phyloP scores from a whole-genome alignment of 1,139 yeast genomes.

The Sugiyamaella sp. region DNA sequence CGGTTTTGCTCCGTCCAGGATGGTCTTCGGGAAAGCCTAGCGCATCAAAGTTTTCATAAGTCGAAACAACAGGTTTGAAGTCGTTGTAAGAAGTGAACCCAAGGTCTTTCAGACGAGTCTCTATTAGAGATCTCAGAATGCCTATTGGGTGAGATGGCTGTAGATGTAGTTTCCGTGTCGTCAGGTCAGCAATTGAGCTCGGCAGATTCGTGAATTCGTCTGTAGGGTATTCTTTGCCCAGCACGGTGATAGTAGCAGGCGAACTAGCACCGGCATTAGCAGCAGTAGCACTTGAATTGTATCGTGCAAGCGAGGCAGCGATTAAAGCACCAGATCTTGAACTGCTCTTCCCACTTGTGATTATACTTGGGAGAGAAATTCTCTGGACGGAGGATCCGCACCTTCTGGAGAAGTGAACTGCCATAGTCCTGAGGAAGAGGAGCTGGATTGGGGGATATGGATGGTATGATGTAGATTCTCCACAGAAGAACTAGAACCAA shows the following conservation, averaged over 20 bases:
- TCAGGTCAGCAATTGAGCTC: constrained; percentile 65
- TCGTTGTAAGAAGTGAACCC: constrained; percentile 83
- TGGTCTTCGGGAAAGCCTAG: constrained; percentile 90
- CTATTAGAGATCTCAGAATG: constrained; percentile 74
- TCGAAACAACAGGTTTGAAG: constrained; percentile 82
- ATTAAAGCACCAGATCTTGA: too few species aligned
- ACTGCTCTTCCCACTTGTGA: too few species aligned
- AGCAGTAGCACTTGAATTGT: background rate
- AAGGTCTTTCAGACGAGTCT: constrained; percentile 61
- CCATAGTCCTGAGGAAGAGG: too few species aligned
- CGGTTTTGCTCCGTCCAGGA: constrained; percentile 91
- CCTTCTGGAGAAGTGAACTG: too few species aligned
- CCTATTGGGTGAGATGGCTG: constrained; percentile 86
- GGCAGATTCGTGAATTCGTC: constrained; percentile 91
- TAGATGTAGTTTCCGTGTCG: constrained; percentile 74
- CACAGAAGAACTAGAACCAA: too few species aligned
- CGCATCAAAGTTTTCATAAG: constrained; percentile 83
- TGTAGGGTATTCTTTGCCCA: constrained; percentile 56
- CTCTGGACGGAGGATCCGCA: too few species aligned
- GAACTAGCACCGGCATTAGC: background rate
- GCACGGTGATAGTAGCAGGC: constrained; percentile 23
- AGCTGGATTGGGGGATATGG: too few species aligned
- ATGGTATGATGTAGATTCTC: too few species aligned
- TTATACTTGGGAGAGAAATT: too few species aligned
- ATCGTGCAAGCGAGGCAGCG: too few species aligned